Evolutionary conservation across 129 eudicot genomes (phyloP).

Genomic region (Flaveria sonorensis): DNA sequence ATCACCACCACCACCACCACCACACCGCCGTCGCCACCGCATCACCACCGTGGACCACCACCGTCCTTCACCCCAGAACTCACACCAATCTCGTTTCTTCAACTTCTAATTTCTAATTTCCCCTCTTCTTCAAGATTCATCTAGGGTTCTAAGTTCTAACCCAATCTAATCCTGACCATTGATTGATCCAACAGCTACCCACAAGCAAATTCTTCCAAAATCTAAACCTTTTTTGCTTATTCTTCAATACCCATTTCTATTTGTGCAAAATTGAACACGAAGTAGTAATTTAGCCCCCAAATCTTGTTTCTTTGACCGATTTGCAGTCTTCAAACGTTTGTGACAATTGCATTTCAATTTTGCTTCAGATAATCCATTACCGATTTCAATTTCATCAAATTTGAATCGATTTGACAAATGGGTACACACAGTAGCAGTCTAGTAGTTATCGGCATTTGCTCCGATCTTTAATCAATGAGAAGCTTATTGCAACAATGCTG

Average conservation of each 20-base stretch:
- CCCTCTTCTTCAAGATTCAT: conserved; percentile 26
- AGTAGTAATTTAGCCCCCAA: conserved; percentile 12
- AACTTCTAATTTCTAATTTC: conserved; percentile 15
- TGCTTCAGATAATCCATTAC: not conserved
- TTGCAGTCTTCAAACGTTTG: not conserved
- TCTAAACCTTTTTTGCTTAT: conserved; percentile 9
- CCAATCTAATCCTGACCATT: conserved; percentile 7
- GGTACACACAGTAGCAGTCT: not conserved
- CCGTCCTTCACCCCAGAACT: conserved; percentile 40
- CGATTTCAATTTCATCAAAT: not conserved
- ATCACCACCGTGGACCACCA: conserved; percentile 37
- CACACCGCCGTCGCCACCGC: conserved; percentile 9
- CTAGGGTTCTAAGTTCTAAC: conserved; percentile 25
- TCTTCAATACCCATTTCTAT: conserved; percentile 29
- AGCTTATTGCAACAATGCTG: conserved; percentile 36
- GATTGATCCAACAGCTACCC: conserved; percentile 19
- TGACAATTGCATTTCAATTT: conserved; percentile 12
- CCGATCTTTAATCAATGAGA: conserved; percentile 49
- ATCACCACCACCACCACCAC: conserved; percentile 23
- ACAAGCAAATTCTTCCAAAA: conserved; percentile 19
- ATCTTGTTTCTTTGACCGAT: not conserved
- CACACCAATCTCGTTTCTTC: conserved; percentile 27
- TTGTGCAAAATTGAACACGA: conserved; percentile 12
- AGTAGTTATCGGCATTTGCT: too few relatives aligned
- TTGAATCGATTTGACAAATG: conserved; percentile 29